Conservation (phyloP, 2,329 filamentous ascomycete species). For the Pseudocercospora musae region DNA sequence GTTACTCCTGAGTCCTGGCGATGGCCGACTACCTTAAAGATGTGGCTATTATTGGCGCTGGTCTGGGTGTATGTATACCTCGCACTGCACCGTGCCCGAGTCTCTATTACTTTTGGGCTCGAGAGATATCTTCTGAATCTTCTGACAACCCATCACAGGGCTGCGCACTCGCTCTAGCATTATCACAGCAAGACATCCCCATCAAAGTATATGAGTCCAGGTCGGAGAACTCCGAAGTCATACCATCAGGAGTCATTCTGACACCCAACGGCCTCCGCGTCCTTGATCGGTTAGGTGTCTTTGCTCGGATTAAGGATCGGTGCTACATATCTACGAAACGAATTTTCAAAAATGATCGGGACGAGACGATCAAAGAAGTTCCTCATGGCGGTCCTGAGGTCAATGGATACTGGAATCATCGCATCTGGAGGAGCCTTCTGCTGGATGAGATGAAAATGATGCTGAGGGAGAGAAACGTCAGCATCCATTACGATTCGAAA, state of each 20-base stretch:
- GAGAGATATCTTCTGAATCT: neutral
- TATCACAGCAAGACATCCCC: slow-evolving; percentile 20
- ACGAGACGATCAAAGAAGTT: slow-evolving; percentile 23
- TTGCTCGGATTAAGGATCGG: slow-evolving; percentile 43
- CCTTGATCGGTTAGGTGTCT: slow-evolving; percentile 51
- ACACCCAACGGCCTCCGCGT: slow-evolving; percentile 58
- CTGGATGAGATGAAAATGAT: slow-evolving; percentile 49
- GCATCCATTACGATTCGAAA: slow-evolving; percentile 48
- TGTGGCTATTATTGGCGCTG: slow-evolving; percentile 23
- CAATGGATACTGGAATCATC: slow-evolving; percentile 48
- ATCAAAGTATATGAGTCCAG: slow-evolving; percentile 26
- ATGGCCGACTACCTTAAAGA: slow-evolving; percentile 17
- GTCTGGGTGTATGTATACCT: slow-evolving; percentile 17
- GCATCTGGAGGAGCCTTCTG: slow-evolving; percentile 52
- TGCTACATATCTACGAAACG: slow-evolving; percentile 54
- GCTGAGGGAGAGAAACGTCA: slow-evolving; percentile 41
- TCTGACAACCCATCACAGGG: slow-evolving; percentile 11
- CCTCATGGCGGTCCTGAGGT: slow-evolving; percentile 33
- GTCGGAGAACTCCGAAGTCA: slow-evolving; percentile 7
- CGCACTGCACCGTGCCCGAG: neutral
- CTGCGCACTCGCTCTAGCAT: slow-evolving; percentile 25
- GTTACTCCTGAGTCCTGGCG: neutral
- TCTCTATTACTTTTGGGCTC: neutral
- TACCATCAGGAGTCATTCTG: slow-evolving; percentile 47
- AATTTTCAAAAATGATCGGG: slow-evolving; percentile 43